Evolutionary conservation across 2,329 filamentous ascomycete genomes (phyloP), one percentile per base, ranked within the genome.

Genomic region (Arthroderma sp.): DNA sequence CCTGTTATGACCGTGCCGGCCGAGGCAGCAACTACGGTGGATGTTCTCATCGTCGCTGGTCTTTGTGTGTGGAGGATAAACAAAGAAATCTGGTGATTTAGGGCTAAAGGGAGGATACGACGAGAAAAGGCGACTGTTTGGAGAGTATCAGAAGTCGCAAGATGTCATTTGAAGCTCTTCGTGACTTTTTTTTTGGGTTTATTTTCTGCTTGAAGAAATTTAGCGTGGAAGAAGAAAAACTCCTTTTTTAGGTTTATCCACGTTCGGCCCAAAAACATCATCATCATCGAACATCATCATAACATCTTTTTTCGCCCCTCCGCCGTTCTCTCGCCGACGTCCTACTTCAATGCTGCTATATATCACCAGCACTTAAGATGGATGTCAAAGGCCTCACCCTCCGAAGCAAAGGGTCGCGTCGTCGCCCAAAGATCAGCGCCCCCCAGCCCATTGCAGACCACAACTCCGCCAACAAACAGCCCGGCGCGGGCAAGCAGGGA

Each of bases 371-470:
- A n/a, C 49, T 30, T 44, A 67, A 53, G 54, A 71, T 75, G 66
- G 74, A 75, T 54, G 67, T 63, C 46, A 70, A 71, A 56, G 74
- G 74, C 40, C 70, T 80, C 52, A 80, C 77, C 44, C 69, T 81
- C 52, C 73, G 78, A 57, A 80, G 77, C 64, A 80, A 80, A 64
- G 69, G 57, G 56, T 67, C 62, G 47, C 65, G 65, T 39, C 40
- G 40, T 36, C 40, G 40, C 22, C 75, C 74, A 42, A 75, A 75
- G 54, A 78, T 77, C 61, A 78, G 74, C 63, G 75, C 70, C 46
- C 75, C 69, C 32, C 72, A 74, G 55, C 74, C 74, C 59, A 77
- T 78, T 54, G 61, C 64, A 30, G 62, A 53, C 29, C 57, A 57
- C 38, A 55, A 55, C 33, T 48, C 53, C 29, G 45, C 49, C 29